Percentiles rank a stretch among this genome's conserved stretches.
These are phyloP conservation scores for Cicer arietinum DNA, from an alignment of 306 rosid genomes.

Conservation along the genomic window DNA sequence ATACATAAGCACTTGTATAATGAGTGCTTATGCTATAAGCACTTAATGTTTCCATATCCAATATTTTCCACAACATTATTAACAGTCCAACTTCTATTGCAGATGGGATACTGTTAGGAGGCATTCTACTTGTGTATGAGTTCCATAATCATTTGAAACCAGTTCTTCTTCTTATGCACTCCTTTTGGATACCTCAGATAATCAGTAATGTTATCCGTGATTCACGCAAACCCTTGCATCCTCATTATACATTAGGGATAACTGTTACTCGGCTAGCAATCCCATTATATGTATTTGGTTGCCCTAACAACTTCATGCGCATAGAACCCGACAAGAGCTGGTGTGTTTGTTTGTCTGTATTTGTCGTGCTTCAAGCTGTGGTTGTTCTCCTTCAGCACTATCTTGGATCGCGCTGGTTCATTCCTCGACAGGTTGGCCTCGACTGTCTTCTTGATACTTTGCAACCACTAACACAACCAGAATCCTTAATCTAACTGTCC, in stretches of 20 bases:
- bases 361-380: slow-evolving; percentile 72
- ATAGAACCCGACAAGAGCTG: slow-evolving; percentile 75
- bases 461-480: not conserved
- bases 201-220: slow-evolving; percentile 82
- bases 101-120: slow-evolving; percentile 97
- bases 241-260: slow-evolving; percentile 84
- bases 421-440: slow-evolving; percentile 84
- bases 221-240: slow-evolving; percentile 94
- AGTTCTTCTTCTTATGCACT: slow-evolving; percentile 80
- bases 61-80: slow-evolving; percentile 23
- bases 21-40: too few relatives aligned
- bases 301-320: slow-evolving; percentile 97
- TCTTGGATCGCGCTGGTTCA: slow-evolving; percentile 96
- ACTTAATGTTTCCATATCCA: slow-evolving; percentile 3
- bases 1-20: not conserved
- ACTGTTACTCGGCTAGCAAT: slow-evolving; percentile 81
- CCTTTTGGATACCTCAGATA: slow-evolving; percentile 97
- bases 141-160: slow-evolving; percentile 83
- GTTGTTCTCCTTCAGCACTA: slow-evolving; percentile 92
- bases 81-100: slow-evolving; percentile 52
- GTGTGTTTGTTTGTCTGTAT: slow-evolving; percentile 72
- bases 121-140: slow-evolving; percentile 90
- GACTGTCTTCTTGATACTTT: slow-evolving; percentile 28
- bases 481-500: slow-evolving; percentile 8
- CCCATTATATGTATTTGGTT: slow-evolving; percentile 85